Evolutionary conservation across 1,284 basidiomycete genomes (phyloP).

Genomic region (Trametes polyzona): DNA sequence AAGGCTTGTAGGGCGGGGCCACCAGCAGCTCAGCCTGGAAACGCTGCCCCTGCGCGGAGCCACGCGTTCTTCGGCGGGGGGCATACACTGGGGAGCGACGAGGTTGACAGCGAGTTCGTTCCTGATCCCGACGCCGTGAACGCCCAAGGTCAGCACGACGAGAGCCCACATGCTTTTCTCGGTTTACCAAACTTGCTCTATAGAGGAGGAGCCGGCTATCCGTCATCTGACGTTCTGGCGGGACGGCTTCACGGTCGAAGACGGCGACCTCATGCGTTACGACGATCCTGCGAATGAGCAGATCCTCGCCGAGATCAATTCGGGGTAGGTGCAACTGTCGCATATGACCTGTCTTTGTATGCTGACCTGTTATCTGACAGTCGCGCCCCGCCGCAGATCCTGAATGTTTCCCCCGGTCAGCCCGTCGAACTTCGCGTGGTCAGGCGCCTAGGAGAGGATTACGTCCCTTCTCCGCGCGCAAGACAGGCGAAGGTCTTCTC

Average conservation of each 20-base stretch:
- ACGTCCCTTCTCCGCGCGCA: conserved; percentile 54
- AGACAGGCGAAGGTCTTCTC: conserved; percentile 56
- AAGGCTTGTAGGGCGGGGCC: conserved; percentile 43
- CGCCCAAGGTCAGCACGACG: conserved; percentile 6
- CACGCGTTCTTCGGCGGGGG: conserved; percentile 69
- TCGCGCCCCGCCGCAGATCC: conserved; percentile 76
- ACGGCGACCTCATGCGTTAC: conserved; percentile 86
- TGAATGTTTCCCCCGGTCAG: conserved; percentile 82
- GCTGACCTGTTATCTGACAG: conserved; percentile 40
- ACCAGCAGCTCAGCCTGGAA: conserved; percentile 30
- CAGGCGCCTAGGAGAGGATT: conserved; percentile 78
- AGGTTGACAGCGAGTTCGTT: conserved; percentile 71
- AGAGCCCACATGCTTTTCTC: background rate
- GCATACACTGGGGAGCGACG: conserved; percentile 87
- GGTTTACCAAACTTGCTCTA: background rate
- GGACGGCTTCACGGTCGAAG: conserved; percentile 93
- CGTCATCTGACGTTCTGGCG: conserved; percentile 93
- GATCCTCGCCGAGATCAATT: conserved; percentile 79
- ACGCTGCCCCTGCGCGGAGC: conserved; percentile 16
- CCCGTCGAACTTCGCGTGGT: conserved; percentile 86
- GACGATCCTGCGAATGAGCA: conserved; percentile 80
- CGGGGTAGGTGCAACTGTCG: conserved; percentile 60
- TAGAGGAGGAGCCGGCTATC: conserved; percentile 60
- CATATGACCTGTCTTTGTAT: background rate
- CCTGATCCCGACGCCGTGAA: conserved; percentile 64